Conservation (phyloP, 1,284 basidiomycete genomes). For the Tremellales sp. region DNA sequence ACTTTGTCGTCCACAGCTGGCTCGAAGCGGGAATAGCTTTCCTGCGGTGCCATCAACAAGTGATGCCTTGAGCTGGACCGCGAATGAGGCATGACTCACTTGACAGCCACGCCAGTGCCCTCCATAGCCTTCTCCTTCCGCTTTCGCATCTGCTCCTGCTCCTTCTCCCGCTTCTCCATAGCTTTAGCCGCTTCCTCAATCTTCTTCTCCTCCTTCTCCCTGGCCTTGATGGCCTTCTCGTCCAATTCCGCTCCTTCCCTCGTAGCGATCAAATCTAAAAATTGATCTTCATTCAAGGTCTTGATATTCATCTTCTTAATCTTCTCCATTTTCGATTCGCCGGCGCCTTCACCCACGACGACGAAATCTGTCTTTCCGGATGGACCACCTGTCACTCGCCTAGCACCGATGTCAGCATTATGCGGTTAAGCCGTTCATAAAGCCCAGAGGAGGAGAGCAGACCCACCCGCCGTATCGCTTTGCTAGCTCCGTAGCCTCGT, state of each 20-base stretch:
- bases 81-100: conserved; percentile 29
- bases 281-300: conserved; percentile 82
- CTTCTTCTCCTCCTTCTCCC: conserved; percentile 64
- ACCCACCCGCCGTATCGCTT: conserved; percentile 88
- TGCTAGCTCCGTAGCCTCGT: conserved; percentile 80
- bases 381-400: conserved; percentile 79
- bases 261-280: conserved; percentile 74
- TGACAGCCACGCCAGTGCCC: conserved; percentile 38
- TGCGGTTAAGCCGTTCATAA: no score
- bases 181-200: conserved; percentile 61
- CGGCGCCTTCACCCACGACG: conserved; percentile 81
- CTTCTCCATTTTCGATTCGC: conserved; percentile 76
- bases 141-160: conserved; percentile 61
- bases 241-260: conserved; percentile 57
- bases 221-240: conserved; percentile 70
- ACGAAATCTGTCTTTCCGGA: conserved; percentile 90
- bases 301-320: conserved; percentile 74
- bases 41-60: conserved; percentile 25
- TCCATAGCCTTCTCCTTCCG: conserved; percentile 55
- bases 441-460: background rate
- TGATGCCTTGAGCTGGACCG: background rate
- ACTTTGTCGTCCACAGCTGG: conserved; percentile 93
- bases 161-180: conserved; percentile 62
- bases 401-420: conserved; percentile 39
- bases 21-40: conserved; percentile 48